phyloP scores from a whole-genome alignment of 768 basidiomycete species.

The Phlebiopsis gigantea region DNA sequence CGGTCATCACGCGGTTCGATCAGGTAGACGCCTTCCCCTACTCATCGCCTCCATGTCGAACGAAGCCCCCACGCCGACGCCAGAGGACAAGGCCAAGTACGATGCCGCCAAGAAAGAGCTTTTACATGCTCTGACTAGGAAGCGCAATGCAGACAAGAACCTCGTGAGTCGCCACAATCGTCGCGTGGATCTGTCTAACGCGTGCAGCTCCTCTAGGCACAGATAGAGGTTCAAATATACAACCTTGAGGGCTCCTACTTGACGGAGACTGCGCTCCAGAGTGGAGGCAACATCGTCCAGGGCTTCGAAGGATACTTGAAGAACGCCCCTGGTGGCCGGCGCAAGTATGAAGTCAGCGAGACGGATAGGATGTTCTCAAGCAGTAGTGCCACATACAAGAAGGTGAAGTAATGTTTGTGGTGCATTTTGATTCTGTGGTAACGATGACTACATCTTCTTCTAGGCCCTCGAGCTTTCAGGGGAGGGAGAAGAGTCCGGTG shows the following conservation, averaged over 20 bases:
- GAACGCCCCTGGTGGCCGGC: conserved; percentile 59
- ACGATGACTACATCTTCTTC: conserved; percentile 6
- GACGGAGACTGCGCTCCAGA: conserved; percentile 68
- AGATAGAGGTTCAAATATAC: conserved; percentile 75
- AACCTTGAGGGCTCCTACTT: conserved; percentile 72
- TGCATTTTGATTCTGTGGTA: not conserved
- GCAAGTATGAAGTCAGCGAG: conserved; percentile 73
- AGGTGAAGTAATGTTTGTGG: conserved; percentile 36
- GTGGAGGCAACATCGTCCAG: conserved; percentile 83
- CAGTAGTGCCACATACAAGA: conserved; percentile 72
- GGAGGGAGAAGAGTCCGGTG: conserved; percentile 59
- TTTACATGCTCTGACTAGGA: conserved; percentile 66
- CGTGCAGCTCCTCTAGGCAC: conserved; percentile 43
- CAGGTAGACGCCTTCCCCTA: not conserved
- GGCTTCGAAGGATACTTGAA: conserved; percentile 87
- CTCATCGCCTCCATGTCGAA: not conserved
- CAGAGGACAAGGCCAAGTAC: conserved; percentile 70
- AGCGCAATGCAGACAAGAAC: conserved; percentile 70
- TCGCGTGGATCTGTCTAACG: not conserved
- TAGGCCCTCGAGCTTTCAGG: conserved; percentile 74
- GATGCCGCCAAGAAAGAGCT: conserved; percentile 73
- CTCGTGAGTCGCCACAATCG: conserved; percentile 42
- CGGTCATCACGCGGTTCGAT: not conserved
- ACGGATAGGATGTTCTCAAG: conserved; percentile 77
- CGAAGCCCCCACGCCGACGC: conserved; percentile 28